Percentiles rank a stretch among this genome's conserved stretches.
phyloP scores from a whole-genome alignment of 148 eudicot species.

The Fagopyrum homotropicum region DNA sequence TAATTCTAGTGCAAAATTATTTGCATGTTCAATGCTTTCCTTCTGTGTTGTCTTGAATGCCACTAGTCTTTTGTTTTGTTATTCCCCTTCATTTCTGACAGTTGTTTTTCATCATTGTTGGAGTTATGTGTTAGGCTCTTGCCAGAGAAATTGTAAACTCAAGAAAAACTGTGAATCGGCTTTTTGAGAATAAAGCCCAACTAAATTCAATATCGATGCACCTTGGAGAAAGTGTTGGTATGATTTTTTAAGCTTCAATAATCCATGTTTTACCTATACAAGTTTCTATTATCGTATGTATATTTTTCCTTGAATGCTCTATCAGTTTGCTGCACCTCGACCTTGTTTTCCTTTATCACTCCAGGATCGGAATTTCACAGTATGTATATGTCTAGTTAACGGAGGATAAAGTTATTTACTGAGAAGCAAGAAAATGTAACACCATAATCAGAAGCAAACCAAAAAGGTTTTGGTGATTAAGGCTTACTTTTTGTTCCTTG shows the following conservation, averaged over 20 bases:
- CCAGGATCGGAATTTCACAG: background rate
- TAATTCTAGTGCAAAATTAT: no score
- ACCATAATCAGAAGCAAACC: background rate
- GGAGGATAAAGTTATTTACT: background rate
- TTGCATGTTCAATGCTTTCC: no score
- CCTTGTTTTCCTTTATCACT: background rate
- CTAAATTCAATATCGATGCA: slow-evolving; percentile 98
- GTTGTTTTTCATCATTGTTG: background rate
- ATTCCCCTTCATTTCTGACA: background rate
- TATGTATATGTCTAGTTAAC: background rate
- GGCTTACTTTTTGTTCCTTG: background rate
- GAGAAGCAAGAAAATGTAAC: background rate
- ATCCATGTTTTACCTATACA: background rate
- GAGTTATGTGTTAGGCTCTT: slow-evolving; percentile 53
- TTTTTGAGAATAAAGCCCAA: slow-evolving; percentile 94
- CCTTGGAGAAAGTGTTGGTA: slow-evolving; percentile 99
- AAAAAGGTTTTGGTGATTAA: no score
- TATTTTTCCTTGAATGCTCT: background rate
- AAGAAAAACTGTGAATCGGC: slow-evolving; percentile 85
- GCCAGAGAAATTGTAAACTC: slow-evolving; percentile 89
- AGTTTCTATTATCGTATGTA: background rate
- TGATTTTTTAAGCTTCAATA: slow-evolving; percentile 7
- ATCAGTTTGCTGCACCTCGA: background rate
- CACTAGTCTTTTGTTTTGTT: no score
- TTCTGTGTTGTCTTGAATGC: no score